Conservation (phyloP, 331 rosid genomes). For the Rosa hybrid region DNA sequence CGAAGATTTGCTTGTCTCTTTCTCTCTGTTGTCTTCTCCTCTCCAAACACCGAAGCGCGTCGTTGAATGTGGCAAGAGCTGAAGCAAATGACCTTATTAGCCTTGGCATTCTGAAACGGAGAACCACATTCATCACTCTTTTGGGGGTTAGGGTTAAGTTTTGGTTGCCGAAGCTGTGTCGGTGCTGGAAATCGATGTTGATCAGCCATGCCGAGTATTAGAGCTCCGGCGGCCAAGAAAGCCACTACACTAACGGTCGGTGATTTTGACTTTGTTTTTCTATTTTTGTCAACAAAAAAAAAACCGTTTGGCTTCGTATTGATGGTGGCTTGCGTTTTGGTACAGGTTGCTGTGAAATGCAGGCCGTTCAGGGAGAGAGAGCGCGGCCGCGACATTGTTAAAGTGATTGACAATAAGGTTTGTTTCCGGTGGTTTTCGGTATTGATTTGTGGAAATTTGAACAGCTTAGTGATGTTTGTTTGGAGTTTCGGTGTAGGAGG, state of each 20-base stretch:
- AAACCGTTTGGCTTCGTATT: background rate
- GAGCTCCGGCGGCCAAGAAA: constrained; percentile 56
- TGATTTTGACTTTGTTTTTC: background rate
- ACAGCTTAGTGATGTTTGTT: background rate
- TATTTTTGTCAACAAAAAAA: background rate
- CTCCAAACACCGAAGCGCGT: background rate
- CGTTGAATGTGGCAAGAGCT: background rate
- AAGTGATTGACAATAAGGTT: constrained; percentile 56
- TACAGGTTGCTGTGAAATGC: constrained; percentile 67
- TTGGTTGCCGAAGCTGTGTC: background rate
- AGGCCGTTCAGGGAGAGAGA: constrained; percentile 46
- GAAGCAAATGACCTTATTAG: background rate
- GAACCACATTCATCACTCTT: background rate
- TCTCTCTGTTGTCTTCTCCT: background rate
- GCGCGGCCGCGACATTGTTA: constrained; percentile 56
- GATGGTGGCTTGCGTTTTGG: constrained; percentile 11
- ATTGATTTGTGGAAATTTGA: background rate
- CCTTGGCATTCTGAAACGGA: background rate
- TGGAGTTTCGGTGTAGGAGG: constrained; percentile 46
- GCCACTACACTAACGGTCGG: constrained; percentile 59
- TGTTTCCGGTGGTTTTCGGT: background rate
- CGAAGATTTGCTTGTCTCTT: background rate
- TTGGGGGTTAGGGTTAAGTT: constrained; percentile 15
- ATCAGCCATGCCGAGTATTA: constrained; percentile 57
- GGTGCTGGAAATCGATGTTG: constrained; percentile 33